These are phyloP conservation scores for Phascolomyces articulosus DNA, from an alignment of 371 early-diverging fungal species.

Conservation along the genomic window DNA sequence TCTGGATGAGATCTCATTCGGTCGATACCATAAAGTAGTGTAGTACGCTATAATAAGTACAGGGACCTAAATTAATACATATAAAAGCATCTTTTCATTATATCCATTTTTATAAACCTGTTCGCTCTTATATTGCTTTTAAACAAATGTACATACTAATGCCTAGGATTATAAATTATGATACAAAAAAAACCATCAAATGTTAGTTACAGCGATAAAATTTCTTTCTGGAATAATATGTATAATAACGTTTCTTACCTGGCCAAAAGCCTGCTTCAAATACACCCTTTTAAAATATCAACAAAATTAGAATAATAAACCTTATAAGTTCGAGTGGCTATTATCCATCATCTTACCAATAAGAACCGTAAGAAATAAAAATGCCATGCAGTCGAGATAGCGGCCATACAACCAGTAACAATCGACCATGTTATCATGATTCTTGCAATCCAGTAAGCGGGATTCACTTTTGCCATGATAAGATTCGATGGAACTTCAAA, in stretches of 20 bases:
- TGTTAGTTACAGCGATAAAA: too few species aligned
- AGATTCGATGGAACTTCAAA: conserved; percentile 56
- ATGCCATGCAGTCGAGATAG: conserved; percentile 49
- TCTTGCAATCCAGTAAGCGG: conserved; percentile 50
- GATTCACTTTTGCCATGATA: conserved; percentile 52
- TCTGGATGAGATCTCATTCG: conserved; percentile 46
- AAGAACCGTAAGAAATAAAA: conserved; percentile 51
- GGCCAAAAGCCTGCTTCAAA: conserved; percentile 62
- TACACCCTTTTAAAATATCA: conserved; percentile 26
- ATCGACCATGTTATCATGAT: conserved; percentile 59
- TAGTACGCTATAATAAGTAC: conserved; percentile 44
- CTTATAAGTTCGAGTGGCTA: background rate
- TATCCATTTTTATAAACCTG: background rate
- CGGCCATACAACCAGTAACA: conserved; percentile 51
- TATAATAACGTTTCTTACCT: conserved; percentile 22
- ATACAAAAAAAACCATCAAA: conserved; percentile 16
- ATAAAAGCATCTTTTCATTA: background rate
- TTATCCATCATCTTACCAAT: conserved; percentile 23
- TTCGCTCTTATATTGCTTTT: too few species aligned
- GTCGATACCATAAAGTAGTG: conserved; percentile 52
- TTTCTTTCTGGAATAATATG: background rate
- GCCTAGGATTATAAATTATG: conserved; percentile 25
- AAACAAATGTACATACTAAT: conserved; percentile 25
- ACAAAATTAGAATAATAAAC: background rate
- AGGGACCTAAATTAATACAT: background rate